Base-by-base conservation (phyloP, 2,329 filamentous ascomycete species). In the Capronia coronata region DNA sequence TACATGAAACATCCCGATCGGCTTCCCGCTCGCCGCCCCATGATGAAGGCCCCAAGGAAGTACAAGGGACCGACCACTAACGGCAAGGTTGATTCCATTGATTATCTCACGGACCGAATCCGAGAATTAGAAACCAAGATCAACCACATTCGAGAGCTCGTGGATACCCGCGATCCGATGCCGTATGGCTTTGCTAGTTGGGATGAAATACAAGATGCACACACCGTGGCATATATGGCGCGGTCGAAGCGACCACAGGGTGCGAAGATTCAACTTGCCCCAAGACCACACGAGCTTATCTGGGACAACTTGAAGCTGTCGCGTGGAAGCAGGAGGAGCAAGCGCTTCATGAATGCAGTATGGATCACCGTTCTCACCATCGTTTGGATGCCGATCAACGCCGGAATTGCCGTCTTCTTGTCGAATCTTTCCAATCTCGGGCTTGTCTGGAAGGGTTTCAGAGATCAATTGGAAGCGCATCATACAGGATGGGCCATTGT, bases 171-270 rank as follows among this genome's bases (percentile, higher is more conserved):
- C 43, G 87, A 91, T 64, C 84, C 90, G 13, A 85, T 94, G 77
- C 77, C 87, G 0, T 98, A 90, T 63, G 93, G 93, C 0, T 98
- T 98, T 65, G 90, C 91, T 7, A 96, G 88, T 61, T 98, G 93
- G 70, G 82, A 91, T 35, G 84, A 83, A 35, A 94, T 98, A 48
- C 77, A 83, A 50, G 87, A 94, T 60, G 88, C 93, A 0, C 93
- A 98, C 63, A 80, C 79, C 16, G 89, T 94, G 55, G 93, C 90
- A 9, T 94, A 86, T 68, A 78, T 83, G 8, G 80, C 85, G 18
- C 85, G 86, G 51, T 86, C 82, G 42, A 93, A 93, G 71, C 85
- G 84, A 59, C 87, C 87, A 0, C 76, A 86, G 34, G 87, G 87
- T 3, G 82, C 88, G 0, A 86, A 79, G 0, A 80, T 98, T 48